Evolutionary conservation across 169 alveolate genomes (phyloP), one percentile per base, ranked within the genome.

Genomic region (Amoebophrya sp.): DNA sequence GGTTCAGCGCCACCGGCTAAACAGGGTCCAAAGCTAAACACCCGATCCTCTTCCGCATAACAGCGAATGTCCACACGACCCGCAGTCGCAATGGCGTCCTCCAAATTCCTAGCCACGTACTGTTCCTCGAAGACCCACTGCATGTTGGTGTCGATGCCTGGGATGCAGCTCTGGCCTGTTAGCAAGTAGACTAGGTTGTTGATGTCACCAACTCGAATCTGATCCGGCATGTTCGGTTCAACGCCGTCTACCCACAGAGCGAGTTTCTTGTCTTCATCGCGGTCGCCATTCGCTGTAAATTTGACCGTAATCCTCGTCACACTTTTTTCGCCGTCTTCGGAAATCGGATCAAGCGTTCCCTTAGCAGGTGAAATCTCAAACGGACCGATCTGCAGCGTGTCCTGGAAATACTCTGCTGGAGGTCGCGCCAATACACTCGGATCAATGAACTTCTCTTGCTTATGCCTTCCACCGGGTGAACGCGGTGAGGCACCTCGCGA

Each of bases 111-210:
- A n/a, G 97, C 96, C 0, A 97, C 97, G 39, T 96, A 97, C 94
- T 98, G 97, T 89, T 98, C 99, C 93, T 98, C 99, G 92, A 98
- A 98, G 91, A 98, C 96, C 83, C 96, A 91, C 93, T 98, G 98
- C 78, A 96, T 97, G 53, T 95, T 96, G 40, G 98, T 96, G 92
- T 97, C 97, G 33, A 98, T 95, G 89, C 98, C 98, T 41, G 99
- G 99, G 26, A 97, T 96, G 91, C 98, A 97, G 92, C 98, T 95
- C 93, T 98, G 98, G 39, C 98, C 98, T 0, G 96, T 95, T 29
- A 97, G 93, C 55, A 95, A 97, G 94, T 93, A 93, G 33, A 91
- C 94, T 77, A 90, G 41, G 0, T 90, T 41, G 78, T 92, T 92
- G 65, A 93, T 14, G 29, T 89, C 54, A 54, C 94, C 91, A 14